These are phyloP conservation scores for Globisporangium cederbergense DNA, from an alignment of 352 stramenopile species.

Conservation along the genomic window DNA sequence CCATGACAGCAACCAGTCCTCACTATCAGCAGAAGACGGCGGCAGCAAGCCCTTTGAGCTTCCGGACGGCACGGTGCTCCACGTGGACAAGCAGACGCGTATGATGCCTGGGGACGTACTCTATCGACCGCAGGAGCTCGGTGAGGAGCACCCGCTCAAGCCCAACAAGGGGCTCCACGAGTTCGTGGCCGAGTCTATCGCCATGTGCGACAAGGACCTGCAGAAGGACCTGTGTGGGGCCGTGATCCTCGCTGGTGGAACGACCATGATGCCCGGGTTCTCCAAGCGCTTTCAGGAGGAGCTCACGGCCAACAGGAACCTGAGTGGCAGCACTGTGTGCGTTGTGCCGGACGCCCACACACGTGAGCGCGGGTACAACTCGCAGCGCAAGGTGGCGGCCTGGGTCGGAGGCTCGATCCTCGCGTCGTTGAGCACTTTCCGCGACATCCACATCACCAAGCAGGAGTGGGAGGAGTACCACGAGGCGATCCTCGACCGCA, in stretches of 20 bases:
- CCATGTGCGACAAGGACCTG: conserved; percentile 84
- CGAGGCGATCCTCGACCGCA: conserved; percentile 78
- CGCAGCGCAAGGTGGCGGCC: conserved; percentile 76
- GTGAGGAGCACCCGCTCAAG: conserved; percentile 89
- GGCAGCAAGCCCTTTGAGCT: conserved; percentile 73
- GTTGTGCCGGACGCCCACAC: conserved; percentile 78
- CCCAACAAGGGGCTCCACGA: conserved; percentile 81
- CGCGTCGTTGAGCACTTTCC: conserved; percentile 84
- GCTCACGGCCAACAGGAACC: conserved; percentile 28
- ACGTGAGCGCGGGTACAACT: conserved; percentile 85
- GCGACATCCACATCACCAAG: conserved; percentile 84
- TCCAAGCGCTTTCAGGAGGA: conserved; percentile 80
- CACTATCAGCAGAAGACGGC: conserved; percentile 16
- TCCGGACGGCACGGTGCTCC: conserved; percentile 82
- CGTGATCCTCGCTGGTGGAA: conserved; percentile 81
- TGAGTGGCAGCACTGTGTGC: conserved; percentile 25
- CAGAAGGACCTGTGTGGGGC: conserved; percentile 70
- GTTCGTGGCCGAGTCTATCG: conserved; percentile 73
- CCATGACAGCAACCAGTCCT: conserved; percentile 6
- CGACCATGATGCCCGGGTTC: conserved; percentile 81
- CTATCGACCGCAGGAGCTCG: conserved; percentile 84
- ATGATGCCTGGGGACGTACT: conserved; percentile 69
- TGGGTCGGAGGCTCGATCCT: conserved; percentile 91
- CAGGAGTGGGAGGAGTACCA: conserved; percentile 90
- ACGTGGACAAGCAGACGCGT: conserved; percentile 78